Evolutionary conservation across 805 yeast genomes (phyloP).

Genomic region (Candida easanensis): DNA sequence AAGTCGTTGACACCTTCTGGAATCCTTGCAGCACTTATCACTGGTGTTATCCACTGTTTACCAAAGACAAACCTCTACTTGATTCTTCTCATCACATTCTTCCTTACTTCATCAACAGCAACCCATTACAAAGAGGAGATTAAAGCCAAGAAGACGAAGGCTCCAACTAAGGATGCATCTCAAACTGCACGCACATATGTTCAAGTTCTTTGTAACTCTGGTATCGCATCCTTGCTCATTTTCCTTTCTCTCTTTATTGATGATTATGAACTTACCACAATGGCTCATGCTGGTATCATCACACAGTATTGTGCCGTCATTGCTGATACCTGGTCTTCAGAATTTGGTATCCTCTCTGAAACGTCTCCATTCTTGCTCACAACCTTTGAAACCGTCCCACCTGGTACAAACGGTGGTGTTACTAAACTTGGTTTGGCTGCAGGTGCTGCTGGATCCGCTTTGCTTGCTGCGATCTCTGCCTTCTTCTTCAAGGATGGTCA

Average conservation of each 20-base stretch:
- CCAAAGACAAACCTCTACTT: slow-evolving; percentile 35
- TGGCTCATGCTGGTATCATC: slow-evolving; percentile 26
- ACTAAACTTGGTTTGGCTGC: slow-evolving; percentile 35
- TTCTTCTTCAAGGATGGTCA: slow-evolving; percentile 21
- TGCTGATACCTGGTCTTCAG: slow-evolving; percentile 48
- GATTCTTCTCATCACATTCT: slow-evolving; percentile 34
- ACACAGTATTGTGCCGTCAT: slow-evolving; percentile 42
- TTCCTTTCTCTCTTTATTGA: slow-evolving; percentile 20
- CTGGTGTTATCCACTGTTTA: slow-evolving; percentile 39
- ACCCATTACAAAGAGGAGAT: slow-evolving; percentile 38
- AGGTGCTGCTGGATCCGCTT: slow-evolving; percentile 35
- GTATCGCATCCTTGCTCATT: slow-evolving; percentile 35
- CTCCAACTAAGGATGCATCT: slow-evolving; percentile 20
- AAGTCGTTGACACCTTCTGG: slow-evolving; percentile 38
- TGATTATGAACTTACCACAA: slow-evolving; percentile 7
- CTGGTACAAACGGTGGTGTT: slow-evolving; percentile 48
- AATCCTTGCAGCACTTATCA: slow-evolving; percentile 33
- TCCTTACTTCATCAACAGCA: slow-evolving; percentile 35
- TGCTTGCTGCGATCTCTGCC: slow-evolving; percentile 31
- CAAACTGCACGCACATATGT: slow-evolving; percentile 35
- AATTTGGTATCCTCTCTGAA: slow-evolving; percentile 40
- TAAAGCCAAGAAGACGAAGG: slow-evolving; percentile 32
- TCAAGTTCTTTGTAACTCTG: slow-evolving; percentile 42
- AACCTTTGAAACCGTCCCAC: slow-evolving; percentile 38
- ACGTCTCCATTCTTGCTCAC: slow-evolving; percentile 38